phyloP scores from a whole-genome alignment of 257 asterid genomes.

The Jacaranda mimosifolia region DNA sequence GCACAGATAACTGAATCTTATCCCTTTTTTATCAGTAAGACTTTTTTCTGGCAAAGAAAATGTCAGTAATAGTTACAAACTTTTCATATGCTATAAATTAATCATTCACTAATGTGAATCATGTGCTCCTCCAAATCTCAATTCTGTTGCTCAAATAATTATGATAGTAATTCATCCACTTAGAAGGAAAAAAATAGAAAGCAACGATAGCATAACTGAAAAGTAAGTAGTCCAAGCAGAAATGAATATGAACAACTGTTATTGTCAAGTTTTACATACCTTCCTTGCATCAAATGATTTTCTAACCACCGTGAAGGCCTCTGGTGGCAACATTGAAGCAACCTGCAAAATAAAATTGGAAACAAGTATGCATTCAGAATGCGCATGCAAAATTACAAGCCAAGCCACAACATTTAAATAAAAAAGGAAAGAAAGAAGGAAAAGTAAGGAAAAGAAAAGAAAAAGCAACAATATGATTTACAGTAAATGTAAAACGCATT shows the following conservation, averaged over 20 bases:
- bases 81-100: neutral
- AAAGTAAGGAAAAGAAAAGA: neutral
- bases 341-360: slow-evolving; percentile 59
- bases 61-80: slow-evolving; percentile 9
- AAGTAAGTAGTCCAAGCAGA: neutral
- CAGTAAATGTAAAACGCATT: neutral
- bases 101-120: slow-evolving; percentile 13
- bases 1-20: neutral
- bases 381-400: neutral
- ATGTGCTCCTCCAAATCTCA: slow-evolving; percentile 4
- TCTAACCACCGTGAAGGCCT: slow-evolving; percentile 83
- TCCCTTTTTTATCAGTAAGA: neutral
- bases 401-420: neutral
- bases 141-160: slow-evolving; percentile 17
- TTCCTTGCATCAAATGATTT: slow-evolving; percentile 99
- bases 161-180: neutral
- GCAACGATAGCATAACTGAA: neutral
- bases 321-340: slow-evolving; percentile 92
- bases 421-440: too few relatives aligned
- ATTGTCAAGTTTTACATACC: slow-evolving; percentile 52
- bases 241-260: slow-evolving; percentile 11
- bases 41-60: neutral
- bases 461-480: neutral
- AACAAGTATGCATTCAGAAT: slow-evolving; percentile 27
- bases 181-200: neutral